phyloP scores from a whole-genome alignment of 2,329 filamentous ascomycete species.

The Elsinoe perseae region DNA sequence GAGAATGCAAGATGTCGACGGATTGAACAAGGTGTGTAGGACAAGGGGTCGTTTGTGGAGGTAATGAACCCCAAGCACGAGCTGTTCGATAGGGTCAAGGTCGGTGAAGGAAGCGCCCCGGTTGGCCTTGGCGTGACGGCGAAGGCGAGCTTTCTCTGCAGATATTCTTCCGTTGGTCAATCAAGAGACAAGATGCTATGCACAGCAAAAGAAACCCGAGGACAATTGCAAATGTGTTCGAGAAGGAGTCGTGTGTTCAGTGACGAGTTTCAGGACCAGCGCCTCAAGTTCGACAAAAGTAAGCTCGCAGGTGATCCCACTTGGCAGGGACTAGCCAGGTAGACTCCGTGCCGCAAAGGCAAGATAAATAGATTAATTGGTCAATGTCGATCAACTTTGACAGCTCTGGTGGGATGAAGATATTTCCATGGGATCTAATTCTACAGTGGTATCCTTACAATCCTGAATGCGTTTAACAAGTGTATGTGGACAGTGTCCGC shows the following conservation, averaged over 20 bases:
- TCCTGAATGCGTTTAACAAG: neutral
- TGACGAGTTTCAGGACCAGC: slow-evolving; percentile 4
- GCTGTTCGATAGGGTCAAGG: slow-evolving; percentile 9
- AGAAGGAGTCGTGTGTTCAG: slow-evolving; percentile 4
- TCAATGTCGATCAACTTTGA: neutral
- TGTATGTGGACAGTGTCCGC: slow-evolving; percentile 1
- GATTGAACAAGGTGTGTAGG: neutral
- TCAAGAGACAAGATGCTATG: neutral
- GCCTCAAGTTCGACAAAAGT: neutral
- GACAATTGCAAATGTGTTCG: slow-evolving; percentile 1
- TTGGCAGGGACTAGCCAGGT: neutral
- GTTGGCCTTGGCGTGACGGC: neutral
- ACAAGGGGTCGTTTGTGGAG: neutral
- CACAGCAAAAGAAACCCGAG: neutral
- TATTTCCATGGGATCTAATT: slow-evolving; percentile 7
- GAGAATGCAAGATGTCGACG: neutral
- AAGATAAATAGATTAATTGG: neutral
- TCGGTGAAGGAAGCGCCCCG: slow-evolving; percentile 4
- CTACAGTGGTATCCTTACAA: slow-evolving; percentile 11
- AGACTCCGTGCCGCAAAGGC: neutral
- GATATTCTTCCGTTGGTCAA: neutral
- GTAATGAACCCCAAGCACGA: neutral
- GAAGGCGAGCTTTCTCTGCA: neutral
- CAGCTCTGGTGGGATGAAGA: slow-evolving; percentile 7
- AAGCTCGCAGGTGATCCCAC: neutral